phyloP scores from a whole-genome alignment of 257 asterid genomes.

The Nicotiana paniculata region DNA sequence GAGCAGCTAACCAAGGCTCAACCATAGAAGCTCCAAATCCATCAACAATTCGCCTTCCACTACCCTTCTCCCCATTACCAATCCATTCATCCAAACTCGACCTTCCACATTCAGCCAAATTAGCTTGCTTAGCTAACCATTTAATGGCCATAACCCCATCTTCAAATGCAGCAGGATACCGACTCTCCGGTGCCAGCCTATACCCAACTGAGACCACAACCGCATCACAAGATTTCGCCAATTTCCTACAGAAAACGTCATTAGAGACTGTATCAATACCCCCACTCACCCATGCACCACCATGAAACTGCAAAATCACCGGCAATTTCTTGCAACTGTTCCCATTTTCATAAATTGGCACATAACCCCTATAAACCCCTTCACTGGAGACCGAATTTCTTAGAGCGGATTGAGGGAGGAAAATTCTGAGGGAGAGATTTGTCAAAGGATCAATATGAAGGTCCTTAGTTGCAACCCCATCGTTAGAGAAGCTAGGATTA shows the following conservation, averaged over 20 bases:
- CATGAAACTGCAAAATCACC: slow-evolving; percentile 79
- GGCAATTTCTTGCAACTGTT: slow-evolving; percentile 58
- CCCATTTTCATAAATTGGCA: slow-evolving; percentile 36
- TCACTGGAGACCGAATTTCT: not conserved
- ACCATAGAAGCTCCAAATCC: slow-evolving; percentile 60
- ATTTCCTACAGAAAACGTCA: slow-evolving; percentile 66
- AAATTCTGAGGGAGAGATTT: slow-evolving; percentile 58
- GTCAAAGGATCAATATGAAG: slow-evolving; percentile 65
- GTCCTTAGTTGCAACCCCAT: slow-evolving; percentile 83
- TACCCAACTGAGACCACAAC: slow-evolving; percentile 80
- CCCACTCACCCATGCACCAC: slow-evolving; percentile 84
- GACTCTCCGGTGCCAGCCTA: slow-evolving; percentile 83
- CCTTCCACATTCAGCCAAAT: slow-evolving; percentile 55
- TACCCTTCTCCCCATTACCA: slow-evolving; percentile 22
- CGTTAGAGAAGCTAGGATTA: slow-evolving; percentile 55
- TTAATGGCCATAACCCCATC: slow-evolving; percentile 71
- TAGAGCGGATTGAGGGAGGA: slow-evolving; percentile 63
- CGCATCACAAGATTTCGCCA: slow-evolving; percentile 72
- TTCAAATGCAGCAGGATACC: slow-evolving; percentile 79
- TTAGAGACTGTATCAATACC: slow-evolving; percentile 61
- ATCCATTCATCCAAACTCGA: slow-evolving; percentile 32
- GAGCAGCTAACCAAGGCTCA: slow-evolving; percentile 95
- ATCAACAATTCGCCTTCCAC: slow-evolving; percentile 67
- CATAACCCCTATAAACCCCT: slow-evolving; percentile 62
- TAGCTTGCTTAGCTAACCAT: slow-evolving; percentile 81